Base-by-base conservation (phyloP, 1,284 basidiomycete species). In the Jaminaea rosea region DNA sequence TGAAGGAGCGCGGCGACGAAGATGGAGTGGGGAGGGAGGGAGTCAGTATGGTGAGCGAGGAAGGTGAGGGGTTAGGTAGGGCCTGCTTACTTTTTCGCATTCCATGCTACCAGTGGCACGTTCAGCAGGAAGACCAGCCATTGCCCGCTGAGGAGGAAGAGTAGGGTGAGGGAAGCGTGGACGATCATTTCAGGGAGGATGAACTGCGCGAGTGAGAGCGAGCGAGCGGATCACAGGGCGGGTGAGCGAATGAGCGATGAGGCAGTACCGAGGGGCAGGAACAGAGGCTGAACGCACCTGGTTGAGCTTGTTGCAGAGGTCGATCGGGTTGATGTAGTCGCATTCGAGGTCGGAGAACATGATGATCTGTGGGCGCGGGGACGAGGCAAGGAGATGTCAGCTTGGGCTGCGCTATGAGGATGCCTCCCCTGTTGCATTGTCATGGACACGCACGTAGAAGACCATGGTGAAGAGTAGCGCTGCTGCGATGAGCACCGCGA, bases 221-320 rank as follows among this genome's bases (percentile, higher is more conserved):
- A n/a, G n/a, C n/a, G n/a, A n/a, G n/a, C 3, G 17, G 15, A 27
- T 26, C 13, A 26, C 1, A 7, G 31, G 26, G 23, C 0, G n/a
- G 32, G 21, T n/a, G 15, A 19, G 15, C 15, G 34, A 6, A 36
- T 9, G 8, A 8, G 29, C 29, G 29, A 32, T 32, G 9, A 8
- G 29, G 8, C 8, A 8, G 29, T 9, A 9, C 29, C 29, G 29
- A 32, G 29, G 31, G n/a, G 21, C 17, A n/a, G 7, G 36, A 36
- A 29, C 10, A 28, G n/a, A n/a, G n/a, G n/a, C n/a, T 13, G 44
- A 9, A 55, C 76, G 50, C 60, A 94, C 93, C 78, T 93, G 88
- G 77, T 98, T 99, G 71, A 99, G 85, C 80, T 97, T 97, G 80
- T 97, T 97, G 80, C 94, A 98, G 32, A 98, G 84, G 77, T 99